Evolutionary conservation across 257 asterid genomes (phyloP), one percentile per base, ranked within the genome.

Genomic region (Salvia hispanica): DNA sequence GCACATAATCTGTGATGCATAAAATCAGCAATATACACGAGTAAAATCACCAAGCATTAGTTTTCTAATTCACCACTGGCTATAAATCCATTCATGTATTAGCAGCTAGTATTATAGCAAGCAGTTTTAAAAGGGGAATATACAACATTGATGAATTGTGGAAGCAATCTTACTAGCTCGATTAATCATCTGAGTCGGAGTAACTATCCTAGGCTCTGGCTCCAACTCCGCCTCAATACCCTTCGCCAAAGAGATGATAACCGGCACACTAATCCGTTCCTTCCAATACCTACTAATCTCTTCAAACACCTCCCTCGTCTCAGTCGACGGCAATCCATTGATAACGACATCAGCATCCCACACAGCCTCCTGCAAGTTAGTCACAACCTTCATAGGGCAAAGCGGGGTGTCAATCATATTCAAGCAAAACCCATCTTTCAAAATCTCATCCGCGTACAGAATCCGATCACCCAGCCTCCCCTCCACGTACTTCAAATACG

Each of bases 311-410:
- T 91, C 91, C 0, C 83, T 79, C 0, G 97, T 91, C 72, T 91
- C 97, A 1, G 96, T 91, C 12, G 97, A 91, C 39, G 97, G 97
- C 85, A 91, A 78, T 25, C 97, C 97, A 47, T 91, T 91, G 8
- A 91, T 79, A 6, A 91, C 95, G 62, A 91, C 73, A 73, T 91
- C 97, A 10, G 95, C 97, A 71, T 91, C 96, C 97, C 97, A 91
- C 69, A 88, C 93, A 33, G 97, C 97, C 77, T 91, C 97, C 76
- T 91, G 97, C 83, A 91, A 82, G 76, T 91, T 91, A 4, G 95
- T 91, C 77, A 91, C 96, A 34, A 91, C 96, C 76, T 91, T 91
- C 82, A 88, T 72, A 0, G 97, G 97, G 64, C 96, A 91, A 62
- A 91, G 86, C 0, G 97, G 97, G 2, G 97, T 88, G 62, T 91